These are phyloP conservation scores for Wickerhamiella musiphila DNA, from an alignment of 805 yeast species.

Conservation along the genomic window DNA sequence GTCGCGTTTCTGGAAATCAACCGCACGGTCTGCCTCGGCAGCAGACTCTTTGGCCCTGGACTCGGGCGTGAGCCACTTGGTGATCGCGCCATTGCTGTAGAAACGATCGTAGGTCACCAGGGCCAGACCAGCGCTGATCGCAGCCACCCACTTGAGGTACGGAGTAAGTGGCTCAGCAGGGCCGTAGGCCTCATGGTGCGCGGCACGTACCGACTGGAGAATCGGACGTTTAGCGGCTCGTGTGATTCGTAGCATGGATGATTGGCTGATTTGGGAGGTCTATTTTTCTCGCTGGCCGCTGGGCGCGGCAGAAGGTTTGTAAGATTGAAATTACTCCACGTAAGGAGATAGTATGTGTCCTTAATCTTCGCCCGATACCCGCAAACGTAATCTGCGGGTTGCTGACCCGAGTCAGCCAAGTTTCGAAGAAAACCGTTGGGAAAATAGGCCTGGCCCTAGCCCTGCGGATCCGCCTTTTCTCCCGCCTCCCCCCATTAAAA, in stretches of 20 bases:
- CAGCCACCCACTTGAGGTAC: conserved; percentile 15
- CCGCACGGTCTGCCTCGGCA: conserved; percentile 9
- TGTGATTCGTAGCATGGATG: conserved; percentile 2
- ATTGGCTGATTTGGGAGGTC: too few relatives aligned
- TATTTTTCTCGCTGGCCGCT: too few relatives aligned
- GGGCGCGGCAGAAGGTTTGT: too few relatives aligned
- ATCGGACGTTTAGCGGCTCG: neutral
- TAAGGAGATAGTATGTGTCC: too few relatives aligned
- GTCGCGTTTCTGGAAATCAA: conserved; percentile 10
- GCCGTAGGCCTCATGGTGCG: conserved; percentile 13
- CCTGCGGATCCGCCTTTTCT: too few relatives aligned
- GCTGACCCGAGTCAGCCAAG: too few relatives aligned
- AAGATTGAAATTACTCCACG: too few relatives aligned
- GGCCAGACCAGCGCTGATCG: conserved; percentile 8
- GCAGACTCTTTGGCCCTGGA: conserved; percentile 8
- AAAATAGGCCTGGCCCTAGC: too few relatives aligned
- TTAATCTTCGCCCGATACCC: too few relatives aligned
- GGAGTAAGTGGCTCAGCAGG: conserved; percentile 14
- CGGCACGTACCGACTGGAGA: neutral
- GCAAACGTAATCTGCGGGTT: too few relatives aligned
- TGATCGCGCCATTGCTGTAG: conserved; percentile 13
- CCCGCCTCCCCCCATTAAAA: too few relatives aligned
- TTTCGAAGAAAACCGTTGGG: too few relatives aligned
- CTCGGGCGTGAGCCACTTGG: conserved; percentile 12
- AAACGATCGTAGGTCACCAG: conserved; percentile 15